Conservation (phyloP, 257 asterid genomes). For the Parsonsia alboflavescens region DNA sequence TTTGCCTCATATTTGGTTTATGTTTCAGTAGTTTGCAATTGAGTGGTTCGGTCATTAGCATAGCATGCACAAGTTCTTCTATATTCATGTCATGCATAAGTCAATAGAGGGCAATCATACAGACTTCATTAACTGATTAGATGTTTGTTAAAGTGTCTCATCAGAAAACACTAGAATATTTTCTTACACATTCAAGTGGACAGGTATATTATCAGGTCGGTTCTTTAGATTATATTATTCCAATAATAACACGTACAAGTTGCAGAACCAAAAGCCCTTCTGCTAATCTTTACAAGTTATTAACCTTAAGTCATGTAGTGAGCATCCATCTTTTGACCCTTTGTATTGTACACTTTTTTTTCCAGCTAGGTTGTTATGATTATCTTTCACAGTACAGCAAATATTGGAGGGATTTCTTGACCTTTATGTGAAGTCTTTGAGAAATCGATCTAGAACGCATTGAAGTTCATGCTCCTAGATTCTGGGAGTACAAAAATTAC, state of each 20-base stretch:
- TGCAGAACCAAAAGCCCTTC: background rate
- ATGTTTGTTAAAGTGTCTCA: background rate
- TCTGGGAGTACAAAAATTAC: background rate
- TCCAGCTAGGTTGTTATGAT: background rate
- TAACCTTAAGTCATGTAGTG: background rate
- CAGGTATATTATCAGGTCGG: background rate
- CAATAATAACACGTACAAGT: background rate
- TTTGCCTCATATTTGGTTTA: background rate
- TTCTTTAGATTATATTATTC: background rate
- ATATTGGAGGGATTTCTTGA: background rate
- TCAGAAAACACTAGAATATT: background rate
- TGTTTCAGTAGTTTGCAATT: background rate
- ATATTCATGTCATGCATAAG: background rate
- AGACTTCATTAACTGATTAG: background rate
- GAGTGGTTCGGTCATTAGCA: background rate
- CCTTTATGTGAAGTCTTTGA: background rate
- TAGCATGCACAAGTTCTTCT: background rate
- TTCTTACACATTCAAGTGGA: background rate
- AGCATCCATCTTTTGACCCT: background rate
- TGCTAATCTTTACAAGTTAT: background rate
- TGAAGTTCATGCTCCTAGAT: conserved; percentile 1
- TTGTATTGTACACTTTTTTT: background rate
- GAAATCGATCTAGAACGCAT: background rate
- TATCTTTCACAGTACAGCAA: background rate
- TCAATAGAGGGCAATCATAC: background rate